Evolutionary conservation across 768 basidiomycete genomes (phyloP), one percentile per base, ranked within the genome.

Genomic region (Royoungia palumana): DNA sequence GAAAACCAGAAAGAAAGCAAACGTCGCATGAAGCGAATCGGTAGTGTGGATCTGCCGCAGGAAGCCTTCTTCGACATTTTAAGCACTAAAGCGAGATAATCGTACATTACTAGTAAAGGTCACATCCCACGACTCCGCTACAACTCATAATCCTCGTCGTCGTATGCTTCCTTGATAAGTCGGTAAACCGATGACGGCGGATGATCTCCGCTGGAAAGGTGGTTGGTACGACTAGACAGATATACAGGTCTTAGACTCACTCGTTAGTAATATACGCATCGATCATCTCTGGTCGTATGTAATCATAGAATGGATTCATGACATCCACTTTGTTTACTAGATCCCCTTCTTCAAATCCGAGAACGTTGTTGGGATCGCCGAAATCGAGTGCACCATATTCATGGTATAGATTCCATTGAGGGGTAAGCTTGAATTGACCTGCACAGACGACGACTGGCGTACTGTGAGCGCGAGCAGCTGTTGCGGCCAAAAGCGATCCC

Each of bases 251-350:
- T n/a, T 22, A 28, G 21, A 75, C 94, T 75, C 67, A 97, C 95
- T 97, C 90, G 57, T 99, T 98, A 12, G 94, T 97, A 59, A 99
- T 89, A 67, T 90, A 95, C 12, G 91, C 87, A 62, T 93, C 87
- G 47, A 99, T 82, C 55, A 97, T 70, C 63, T 97, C 94, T 19
- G 94, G 94, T 44, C 83, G 78, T 35, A 99, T 88, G 68, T 95
- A 94, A 70, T 99, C 96, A 64, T 89, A 98, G 65, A 89, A 92
- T n/a, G 94, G 94, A 64, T 94, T 95, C 38, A 94, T 73, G 9
- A 95, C 92, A 57, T 96, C 92, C 13, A 94, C 91, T 57, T 87
- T 89, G 54, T 94, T 87, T 35, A 89, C 82, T 7, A 91, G 70
- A 56, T 80, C 76, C 1, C 86, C 88, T 56, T 90, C 88, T 53